These are phyloP conservation scores for Yarrowia yakushimensis DNA, from an alignment of 805 yeast species.

Conservation along the genomic window DNA sequence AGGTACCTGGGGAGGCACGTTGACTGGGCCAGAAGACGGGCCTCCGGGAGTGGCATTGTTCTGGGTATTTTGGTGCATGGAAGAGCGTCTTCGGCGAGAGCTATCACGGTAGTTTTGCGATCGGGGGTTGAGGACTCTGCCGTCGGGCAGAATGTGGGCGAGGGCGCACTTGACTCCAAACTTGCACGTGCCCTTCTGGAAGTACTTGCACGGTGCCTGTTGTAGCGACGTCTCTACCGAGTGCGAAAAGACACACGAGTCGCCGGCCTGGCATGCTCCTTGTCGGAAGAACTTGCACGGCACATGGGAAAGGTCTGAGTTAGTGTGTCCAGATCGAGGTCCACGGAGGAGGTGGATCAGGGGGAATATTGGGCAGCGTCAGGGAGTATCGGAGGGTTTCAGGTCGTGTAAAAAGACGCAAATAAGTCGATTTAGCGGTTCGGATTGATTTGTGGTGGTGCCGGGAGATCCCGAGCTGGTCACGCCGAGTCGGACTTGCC, in stretches of 20 bases:
- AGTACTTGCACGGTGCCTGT: conserved; percentile 78
- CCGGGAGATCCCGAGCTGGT: neutral
- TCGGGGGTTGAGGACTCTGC: conserved; percentile 61
- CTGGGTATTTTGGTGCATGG: conserved; percentile 21
- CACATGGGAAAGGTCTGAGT: conserved; percentile 74
- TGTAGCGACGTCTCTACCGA: conserved; percentile 53
- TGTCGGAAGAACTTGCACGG: conserved; percentile 93
- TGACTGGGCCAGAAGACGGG: conserved; percentile 14
- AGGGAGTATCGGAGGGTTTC: neutral
- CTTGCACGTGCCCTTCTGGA: conserved; percentile 93
- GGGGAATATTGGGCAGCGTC: neutral
- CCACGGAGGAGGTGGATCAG: neutral
- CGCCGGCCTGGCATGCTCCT: conserved; percentile 94
- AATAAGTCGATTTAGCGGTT: neutral
- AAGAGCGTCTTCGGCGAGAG: conserved; percentile 16
- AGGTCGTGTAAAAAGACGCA: neutral
- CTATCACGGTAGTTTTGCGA: conserved; percentile 13
- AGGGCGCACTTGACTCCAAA: conserved; percentile 93
- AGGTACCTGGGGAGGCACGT: conserved; percentile 19
- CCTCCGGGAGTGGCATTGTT: conserved; percentile 19
- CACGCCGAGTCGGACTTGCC: neutral
- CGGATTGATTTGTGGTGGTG: neutral
- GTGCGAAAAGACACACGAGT: conserved; percentile 88
- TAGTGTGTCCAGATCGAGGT: neutral
- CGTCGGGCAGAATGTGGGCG: conserved; percentile 87